Percentiles rank a stretch among this genome's conserved stretches.
phyloP scores from a whole-genome alignment of 805 yeast species.

The Spathaspora sp. region DNA sequence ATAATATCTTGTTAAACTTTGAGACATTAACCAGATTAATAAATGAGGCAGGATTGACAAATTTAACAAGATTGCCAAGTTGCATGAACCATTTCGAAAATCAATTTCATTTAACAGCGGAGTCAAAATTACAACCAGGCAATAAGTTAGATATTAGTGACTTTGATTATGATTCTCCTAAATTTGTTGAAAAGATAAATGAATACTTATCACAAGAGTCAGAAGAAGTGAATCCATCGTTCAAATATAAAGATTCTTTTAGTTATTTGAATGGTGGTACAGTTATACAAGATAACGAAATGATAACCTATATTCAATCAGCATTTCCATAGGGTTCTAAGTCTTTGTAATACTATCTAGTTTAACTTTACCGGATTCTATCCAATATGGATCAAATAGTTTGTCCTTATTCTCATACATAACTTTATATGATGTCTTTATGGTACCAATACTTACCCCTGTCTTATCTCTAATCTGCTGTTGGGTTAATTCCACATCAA shows the following conservation, averaged over 20 bases:
- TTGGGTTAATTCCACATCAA: slow-evolving; percentile 70
- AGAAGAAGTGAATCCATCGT: neutral
- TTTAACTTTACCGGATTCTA: slow-evolving; percentile 57
- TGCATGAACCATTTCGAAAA: slow-evolving; percentile 16
- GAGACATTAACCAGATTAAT: slow-evolving; percentile 9
- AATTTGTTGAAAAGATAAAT: slow-evolving; percentile 13
- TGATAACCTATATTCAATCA: slow-evolving; percentile 2
- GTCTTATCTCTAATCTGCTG: slow-evolving; percentile 82
- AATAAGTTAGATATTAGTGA: slow-evolving; percentile 18
- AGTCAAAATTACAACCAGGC: slow-evolving; percentile 7
- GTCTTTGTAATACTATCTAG: slow-evolving; percentile 37
- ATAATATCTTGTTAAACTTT: slow-evolving; percentile 23
- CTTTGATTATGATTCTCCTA: slow-evolving; percentile 26
- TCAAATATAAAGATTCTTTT: neutral
- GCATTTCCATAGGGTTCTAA: slow-evolving; percentile 5
- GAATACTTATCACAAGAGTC: neutral
- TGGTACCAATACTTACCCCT: slow-evolving; percentile 97
- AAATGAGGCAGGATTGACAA: neutral
- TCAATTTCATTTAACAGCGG: slow-evolving; percentile 11
- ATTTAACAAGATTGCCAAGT: slow-evolving; percentile 11
- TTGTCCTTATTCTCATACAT: slow-evolving; percentile 62
- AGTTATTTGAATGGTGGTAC: neutral
- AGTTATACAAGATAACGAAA: slow-evolving; percentile 1
- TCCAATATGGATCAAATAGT: slow-evolving; percentile 72
- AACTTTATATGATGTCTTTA: slow-evolving; percentile 82